Base-by-base conservation (phyloP, 1,139 yeast species). In the Scheffersomyces insectosa region DNA sequence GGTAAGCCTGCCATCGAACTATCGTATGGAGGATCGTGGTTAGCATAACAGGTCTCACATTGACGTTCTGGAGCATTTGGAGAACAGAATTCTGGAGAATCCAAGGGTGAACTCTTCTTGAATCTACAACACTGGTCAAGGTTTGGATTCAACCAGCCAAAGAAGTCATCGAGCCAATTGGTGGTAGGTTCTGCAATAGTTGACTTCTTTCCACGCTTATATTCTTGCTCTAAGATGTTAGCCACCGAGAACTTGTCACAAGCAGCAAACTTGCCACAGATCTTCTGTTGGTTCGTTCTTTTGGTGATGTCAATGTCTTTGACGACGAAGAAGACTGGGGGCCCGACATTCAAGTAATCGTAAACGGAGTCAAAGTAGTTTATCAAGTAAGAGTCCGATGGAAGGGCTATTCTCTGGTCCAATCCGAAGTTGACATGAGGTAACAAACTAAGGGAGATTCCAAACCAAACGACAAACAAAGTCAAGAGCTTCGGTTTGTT, bases 131-230 rank as follows among this genome's bases (percentile, higher is more conserved):
- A 93, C 52, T 87, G 86, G 51, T 85, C 95, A 41, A 91, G 72
- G 37, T 79, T 79, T 0, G 99, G 99, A 57, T 90, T 90, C 47
- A 91, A 68, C 87, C 95, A 93, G 38, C 83, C 77, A 50, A 93
- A 73, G 59, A 82, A 91, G 59, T 93, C 98, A 63, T 93, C 99
- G 41, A 90, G 70, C 98, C 98, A 93, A 55, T 86, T 85, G 1
- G 97, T 83, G 2, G 89, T 80, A 0, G 98, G 97, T 39, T 88
- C 95, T 1, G 79, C 77, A 37, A 93, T 75, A 10, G 85, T 84
- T 0, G 95, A 85, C 7, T 70, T 57, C 2, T 79, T 70, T 0
- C 83, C 72, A 38, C 97, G 68, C 49, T 83, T 80, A 43, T 86
- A 79, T 59, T 93, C 99, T 60, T 88, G 95, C 55, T 90, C 96